These are phyloP conservation scores for Pseudocercospora crystallina DNA, from an alignment of 2,329 filamentous ascomycete genomes.

Conservation along the genomic window DNA sequence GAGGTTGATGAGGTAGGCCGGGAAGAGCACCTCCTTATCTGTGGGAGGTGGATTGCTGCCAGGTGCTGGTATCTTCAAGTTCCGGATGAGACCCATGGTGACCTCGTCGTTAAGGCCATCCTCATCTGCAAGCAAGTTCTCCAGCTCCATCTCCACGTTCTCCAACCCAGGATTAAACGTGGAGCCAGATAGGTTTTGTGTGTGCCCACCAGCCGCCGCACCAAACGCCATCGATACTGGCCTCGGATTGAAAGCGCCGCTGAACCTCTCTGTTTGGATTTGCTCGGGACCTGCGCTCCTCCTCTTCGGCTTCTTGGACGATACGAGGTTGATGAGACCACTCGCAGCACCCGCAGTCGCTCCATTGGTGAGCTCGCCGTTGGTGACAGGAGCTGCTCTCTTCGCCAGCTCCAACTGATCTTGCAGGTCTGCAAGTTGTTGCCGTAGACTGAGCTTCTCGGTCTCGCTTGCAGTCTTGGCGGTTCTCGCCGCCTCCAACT, in stretches of 20 bases:
- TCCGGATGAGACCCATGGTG: conserved; percentile 90
- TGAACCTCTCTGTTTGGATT: conserved; percentile 85
- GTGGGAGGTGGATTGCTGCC: conserved; percentile 84
- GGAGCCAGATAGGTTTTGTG: conserved; percentile 70
- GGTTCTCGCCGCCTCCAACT: conserved; percentile 76
- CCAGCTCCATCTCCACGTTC: conserved; percentile 91
- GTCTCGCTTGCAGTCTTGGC: conserved; percentile 74
- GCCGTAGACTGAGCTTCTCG: conserved; percentile 80
- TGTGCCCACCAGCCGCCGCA: conserved; percentile 60
- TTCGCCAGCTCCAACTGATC: conserved; percentile 89
- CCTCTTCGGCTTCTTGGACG: conserved; percentile 94
- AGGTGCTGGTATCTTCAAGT: conserved; percentile 91
- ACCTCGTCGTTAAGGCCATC: conserved; percentile 96
- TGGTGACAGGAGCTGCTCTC: conserved; percentile 67
- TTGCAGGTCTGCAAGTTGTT: conserved; percentile 85
- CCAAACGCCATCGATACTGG: conserved; percentile 92
- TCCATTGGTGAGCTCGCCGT: conserved; percentile 65
- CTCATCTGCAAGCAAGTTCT: conserved; percentile 90
- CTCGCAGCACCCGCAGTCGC: conserved; percentile 54
- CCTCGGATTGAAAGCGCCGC: conserved; percentile 86
- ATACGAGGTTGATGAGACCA: conserved; percentile 93
- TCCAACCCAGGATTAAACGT: conserved; percentile 80
- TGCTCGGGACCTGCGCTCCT: conserved; percentile 86
- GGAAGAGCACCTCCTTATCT: conserved; percentile 98
- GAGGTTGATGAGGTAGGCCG: conserved; percentile 96